Conservation (phyloP, 495 filamentous ascomycete species). For the Emericellopsis terricola region DNA sequence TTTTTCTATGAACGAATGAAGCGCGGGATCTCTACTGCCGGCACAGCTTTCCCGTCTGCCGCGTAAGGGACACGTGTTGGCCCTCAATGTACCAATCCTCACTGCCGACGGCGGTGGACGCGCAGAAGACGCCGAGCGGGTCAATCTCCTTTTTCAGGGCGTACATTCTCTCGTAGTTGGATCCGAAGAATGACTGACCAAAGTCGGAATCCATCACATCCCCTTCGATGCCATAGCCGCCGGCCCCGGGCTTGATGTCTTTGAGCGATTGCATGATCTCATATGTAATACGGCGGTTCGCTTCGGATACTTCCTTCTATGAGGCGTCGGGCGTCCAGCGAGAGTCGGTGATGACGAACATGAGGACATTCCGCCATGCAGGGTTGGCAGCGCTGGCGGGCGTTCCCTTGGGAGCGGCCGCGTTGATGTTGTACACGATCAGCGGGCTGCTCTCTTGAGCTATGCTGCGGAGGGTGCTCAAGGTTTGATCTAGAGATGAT, state of each 20-base stretch:
- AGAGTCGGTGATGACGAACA: slow-evolving; percentile 27
- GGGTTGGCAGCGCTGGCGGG: slow-evolving; percentile 28
- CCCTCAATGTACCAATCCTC: slow-evolving; percentile 26
- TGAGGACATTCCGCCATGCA: slow-evolving; percentile 33
- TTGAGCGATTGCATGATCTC: slow-evolving; percentile 9
- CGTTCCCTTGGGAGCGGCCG: slow-evolving; percentile 21
- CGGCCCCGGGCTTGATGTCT: slow-evolving; percentile 16
- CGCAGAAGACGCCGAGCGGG: slow-evolving; percentile 35
- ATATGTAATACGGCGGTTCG: slow-evolving; percentile 1
- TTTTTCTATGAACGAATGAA: too few species aligned
- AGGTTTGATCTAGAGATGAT: slow-evolving; percentile 21
- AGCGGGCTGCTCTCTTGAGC: slow-evolving; percentile 18
- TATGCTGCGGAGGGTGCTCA: slow-evolving; percentile 22
- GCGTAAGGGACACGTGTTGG: slow-evolving; percentile 11
- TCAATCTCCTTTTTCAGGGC: slow-evolving; percentile 35
- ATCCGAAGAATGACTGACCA: slow-evolving; percentile 38
- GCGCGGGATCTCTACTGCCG: too few species aligned
- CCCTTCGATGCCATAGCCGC: slow-evolving; percentile 29
- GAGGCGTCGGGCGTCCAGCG: slow-evolving; percentile 9
- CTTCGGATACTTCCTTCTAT: slow-evolving; percentile 6
- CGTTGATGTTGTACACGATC: slow-evolving; percentile 18
- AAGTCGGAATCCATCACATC: slow-evolving; percentile 39
- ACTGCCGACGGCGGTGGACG: slow-evolving; percentile 32
- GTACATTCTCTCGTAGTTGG: slow-evolving; percentile 29
- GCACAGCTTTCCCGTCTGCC: slow-evolving; percentile 21